Percentiles rank a stretch among this genome's conserved stretches.
phyloP scores from a whole-genome alignment of 1,284 basidiomycete species.

The Cryptococcus neoformans region DNA sequence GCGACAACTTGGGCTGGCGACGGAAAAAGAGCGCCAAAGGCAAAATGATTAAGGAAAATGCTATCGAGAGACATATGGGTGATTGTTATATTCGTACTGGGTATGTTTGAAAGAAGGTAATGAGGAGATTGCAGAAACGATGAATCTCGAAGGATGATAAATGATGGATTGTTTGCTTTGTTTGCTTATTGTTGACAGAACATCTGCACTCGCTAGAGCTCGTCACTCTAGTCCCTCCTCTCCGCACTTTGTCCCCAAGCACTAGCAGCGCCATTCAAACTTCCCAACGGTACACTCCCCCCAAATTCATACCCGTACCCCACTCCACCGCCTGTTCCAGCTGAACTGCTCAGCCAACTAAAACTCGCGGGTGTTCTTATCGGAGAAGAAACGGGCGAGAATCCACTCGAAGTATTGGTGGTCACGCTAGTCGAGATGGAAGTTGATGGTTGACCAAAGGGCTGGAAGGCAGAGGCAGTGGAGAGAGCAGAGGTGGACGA shows the following conservation, averaged over 20 bases:
- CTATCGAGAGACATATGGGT: too few species aligned
- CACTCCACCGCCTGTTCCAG: slow-evolving; percentile 2
- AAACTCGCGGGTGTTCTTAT: slow-evolving; percentile 38
- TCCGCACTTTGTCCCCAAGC: slow-evolving; percentile 21
- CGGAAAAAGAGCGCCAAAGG: too few species aligned
- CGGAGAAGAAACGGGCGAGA: slow-evolving; percentile 39
- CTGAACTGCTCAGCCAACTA: slow-evolving; percentile 25
- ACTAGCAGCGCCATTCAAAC: slow-evolving; percentile 36
- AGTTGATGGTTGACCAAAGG: slow-evolving; percentile 6
- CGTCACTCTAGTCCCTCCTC: neutral
- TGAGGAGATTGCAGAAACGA: neutral
- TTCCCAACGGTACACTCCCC: slow-evolving; percentile 10
- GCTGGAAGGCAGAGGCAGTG: slow-evolving; percentile 9
- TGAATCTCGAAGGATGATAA: neutral
- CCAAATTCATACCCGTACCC: slow-evolving; percentile 12
- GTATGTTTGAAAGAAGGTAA: neutral
- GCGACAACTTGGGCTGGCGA: too few species aligned
- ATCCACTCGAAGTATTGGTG: neutral
- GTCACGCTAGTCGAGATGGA: slow-evolving; percentile 3
- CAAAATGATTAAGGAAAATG: too few species aligned
- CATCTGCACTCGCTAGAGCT: neutral
- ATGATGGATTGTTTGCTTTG: too few species aligned
- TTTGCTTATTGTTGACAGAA: neutral
- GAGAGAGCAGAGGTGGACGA: too few species aligned
- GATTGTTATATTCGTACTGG: too few species aligned